These are phyloP conservation scores for Colletotrichum navitas DNA, from an alignment of 2,329 filamentous ascomycete species.

Conservation along the genomic window DNA sequence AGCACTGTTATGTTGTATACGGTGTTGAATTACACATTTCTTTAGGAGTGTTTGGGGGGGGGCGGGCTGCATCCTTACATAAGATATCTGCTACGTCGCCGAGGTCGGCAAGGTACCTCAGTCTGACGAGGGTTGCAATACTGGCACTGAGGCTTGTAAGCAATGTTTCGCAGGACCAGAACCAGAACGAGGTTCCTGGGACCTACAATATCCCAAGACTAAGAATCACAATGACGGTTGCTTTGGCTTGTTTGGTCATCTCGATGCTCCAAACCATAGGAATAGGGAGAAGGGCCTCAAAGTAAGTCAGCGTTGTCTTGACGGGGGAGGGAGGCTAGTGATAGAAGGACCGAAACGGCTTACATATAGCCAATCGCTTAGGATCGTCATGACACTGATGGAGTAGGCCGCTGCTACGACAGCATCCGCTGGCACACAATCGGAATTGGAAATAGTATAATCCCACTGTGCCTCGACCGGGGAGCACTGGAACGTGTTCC, in stretches of 20 bases:
- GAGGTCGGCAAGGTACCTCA: constrained; percentile 62
- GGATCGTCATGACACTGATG: constrained; percentile 64
- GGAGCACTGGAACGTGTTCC: constrained; percentile 65
- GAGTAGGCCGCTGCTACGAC: constrained; percentile 64
- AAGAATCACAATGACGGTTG: constrained; percentile 63
- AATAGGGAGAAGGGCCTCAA: constrained; percentile 62
- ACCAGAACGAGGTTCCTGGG: too few species aligned
- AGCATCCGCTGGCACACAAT: constrained; percentile 58
- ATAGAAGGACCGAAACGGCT: constrained; percentile 38
- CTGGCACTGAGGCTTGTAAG: constrained; percentile 57
- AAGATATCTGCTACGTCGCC: constrained; percentile 60
- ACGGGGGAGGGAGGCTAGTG: neutral
- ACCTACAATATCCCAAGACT: constrained; percentile 64
- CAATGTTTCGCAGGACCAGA: neutral
- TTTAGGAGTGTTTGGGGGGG: neutral
- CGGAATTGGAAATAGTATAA: constrained; percentile 58
- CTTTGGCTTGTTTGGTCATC: constrained; percentile 65
- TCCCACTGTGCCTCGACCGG: constrained; percentile 67
- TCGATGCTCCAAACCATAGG: constrained; percentile 68
- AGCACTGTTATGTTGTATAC: neutral
- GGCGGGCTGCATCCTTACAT: constrained; percentile 53
- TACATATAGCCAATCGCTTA: constrained; percentile 68
- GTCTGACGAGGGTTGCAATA: constrained; percentile 65
- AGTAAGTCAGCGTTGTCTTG: constrained; percentile 11
- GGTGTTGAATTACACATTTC: neutral